Percentiles rank a stretch among this genome's conserved stretches.
Evolutionary conservation across 1,139 yeast genomes (phyloP).

Genomic region (Sugiyamaella novakii): DNA sequence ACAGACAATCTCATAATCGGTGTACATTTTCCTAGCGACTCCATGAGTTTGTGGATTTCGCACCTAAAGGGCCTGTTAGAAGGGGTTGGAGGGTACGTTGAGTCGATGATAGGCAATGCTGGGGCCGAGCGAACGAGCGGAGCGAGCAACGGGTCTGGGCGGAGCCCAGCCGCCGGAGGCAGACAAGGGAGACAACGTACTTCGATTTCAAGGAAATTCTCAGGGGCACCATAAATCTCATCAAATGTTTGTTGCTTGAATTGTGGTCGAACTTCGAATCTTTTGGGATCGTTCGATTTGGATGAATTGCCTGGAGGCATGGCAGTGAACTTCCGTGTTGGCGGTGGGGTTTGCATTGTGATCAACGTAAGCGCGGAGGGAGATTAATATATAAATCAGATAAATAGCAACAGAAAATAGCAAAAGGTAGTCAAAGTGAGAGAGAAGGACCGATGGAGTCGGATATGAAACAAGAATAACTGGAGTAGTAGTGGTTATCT

Average conservation of each 20-base stretch:
- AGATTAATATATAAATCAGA: no score
- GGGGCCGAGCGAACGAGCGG: no score
- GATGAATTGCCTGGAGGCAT: constrained; percentile 35
- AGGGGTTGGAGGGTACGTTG: neutral
- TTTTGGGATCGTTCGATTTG: constrained; percentile 30
- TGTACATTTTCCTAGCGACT: constrained; percentile 65
- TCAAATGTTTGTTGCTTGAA: constrained; percentile 68
- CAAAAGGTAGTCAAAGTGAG: no score
- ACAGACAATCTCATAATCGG: constrained; percentile 91
- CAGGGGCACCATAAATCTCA: constrained; percentile 92
- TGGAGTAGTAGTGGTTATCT: no score
- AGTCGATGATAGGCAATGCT: neutral
- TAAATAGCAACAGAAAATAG: no score
- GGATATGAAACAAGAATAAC: no score
- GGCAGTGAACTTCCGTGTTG: constrained; percentile 38
- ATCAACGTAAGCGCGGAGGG: no score
- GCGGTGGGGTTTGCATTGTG: constrained; percentile 29
- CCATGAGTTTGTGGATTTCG: constrained; percentile 76
- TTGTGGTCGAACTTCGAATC: constrained; percentile 45
- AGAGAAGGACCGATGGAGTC: no score
- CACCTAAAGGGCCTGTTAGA: constrained; percentile 42
- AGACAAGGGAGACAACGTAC: constrained; percentile 43
- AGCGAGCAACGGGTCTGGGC: constrained; percentile 25
- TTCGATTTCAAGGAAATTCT: constrained; percentile 89
- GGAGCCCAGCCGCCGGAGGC: constrained; percentile 7